These are phyloP conservation scores for Durotheca rogersii DNA, from an alignment of 495 filamentous ascomycete species.

Conservation along the genomic window DNA sequence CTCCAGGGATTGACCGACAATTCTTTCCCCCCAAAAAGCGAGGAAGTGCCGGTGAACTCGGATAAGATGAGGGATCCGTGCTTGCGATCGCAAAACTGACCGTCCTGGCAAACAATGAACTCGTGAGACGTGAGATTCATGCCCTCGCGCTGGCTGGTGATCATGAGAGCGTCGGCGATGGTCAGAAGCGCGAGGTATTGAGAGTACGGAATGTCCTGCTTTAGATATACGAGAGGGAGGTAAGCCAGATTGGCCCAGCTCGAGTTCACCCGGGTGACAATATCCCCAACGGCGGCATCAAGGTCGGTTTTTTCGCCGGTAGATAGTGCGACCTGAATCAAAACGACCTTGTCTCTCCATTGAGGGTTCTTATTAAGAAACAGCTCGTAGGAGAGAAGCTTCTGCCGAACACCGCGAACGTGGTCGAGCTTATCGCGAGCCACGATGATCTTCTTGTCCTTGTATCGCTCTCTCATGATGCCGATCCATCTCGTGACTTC, in stretches of 20 bases:
- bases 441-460: conserved; percentile 84
- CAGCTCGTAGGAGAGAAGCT: conserved; percentile 86
- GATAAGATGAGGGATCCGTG: conserved; percentile 86
- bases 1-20: conserved; percentile 93
- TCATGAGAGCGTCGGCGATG: conserved; percentile 86
- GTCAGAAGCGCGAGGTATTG: conserved; percentile 88
- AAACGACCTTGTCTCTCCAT: conserved; percentile 80
- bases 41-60: conserved; percentile 90
- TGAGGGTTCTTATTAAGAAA: conserved; percentile 91
- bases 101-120: conserved; percentile 90
- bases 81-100: conserved; percentile 68
- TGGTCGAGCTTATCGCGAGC: conserved; percentile 90
- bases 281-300: conserved; percentile 83
- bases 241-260: conserved; percentile 83
- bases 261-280: conserved; percentile 89
- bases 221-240: conserved; percentile 88
- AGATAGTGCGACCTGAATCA: conserved; percentile 91
- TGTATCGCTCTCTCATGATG: conserved; percentile 74
- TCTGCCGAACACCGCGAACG: conserved; percentile 86
- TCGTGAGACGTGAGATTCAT: conserved; percentile 96
- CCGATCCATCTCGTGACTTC: conserved; percentile 76
- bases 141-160: conserved; percentile 88
- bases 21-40: conserved; percentile 73
- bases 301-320: conserved; percentile 83
- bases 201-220: conserved; percentile 86